phyloP scores from a whole-genome alignment of 345 rosid species.

The Triadica sebifera region DNA sequence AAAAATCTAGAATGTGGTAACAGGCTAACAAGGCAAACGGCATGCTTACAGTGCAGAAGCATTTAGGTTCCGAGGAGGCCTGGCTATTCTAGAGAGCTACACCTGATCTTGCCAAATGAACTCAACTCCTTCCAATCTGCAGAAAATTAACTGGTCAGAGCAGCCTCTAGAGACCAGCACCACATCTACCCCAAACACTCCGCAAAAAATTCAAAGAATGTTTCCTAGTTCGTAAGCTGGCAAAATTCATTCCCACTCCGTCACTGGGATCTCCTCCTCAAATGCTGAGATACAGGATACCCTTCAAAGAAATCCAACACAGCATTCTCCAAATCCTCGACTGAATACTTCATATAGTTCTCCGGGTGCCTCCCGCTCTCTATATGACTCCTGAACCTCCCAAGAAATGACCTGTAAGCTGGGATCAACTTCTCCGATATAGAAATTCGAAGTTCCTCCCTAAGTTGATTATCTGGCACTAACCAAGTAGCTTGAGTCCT shows the following conservation, averaged over 20 bases:
- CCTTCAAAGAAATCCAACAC: constrained; percentile 97
- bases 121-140: constrained; percentile 14
- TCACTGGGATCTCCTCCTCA: constrained; percentile 75
- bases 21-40: constrained; percentile 41
- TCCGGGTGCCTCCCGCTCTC: constrained; percentile 96
- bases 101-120: constrained; percentile 15
- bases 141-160: not conserved
- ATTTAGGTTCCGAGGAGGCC: constrained; percentile 34
- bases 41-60: constrained; percentile 56
- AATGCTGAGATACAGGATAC: constrained; percentile 61
- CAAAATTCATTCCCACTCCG: constrained; percentile 41
- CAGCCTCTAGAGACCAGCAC: constrained; percentile 31
- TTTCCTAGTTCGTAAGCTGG: constrained; percentile 43
- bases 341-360: constrained; percentile 81
- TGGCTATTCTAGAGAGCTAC: constrained; percentile 29
- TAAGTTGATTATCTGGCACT: constrained; percentile 73
- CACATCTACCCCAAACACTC: constrained; percentile 37
- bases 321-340: constrained; percentile 78
- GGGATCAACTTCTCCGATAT: constrained; percentile 80
- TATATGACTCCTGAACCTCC: constrained; percentile 84
- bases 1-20: constrained; percentile 42
- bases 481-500: constrained; percentile 77
- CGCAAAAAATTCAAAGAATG: constrained; percentile 62
- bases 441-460: constrained; percentile 90
- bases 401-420: constrained; percentile 89